Conservation (phyloP, 306 rosid genomes). For the Luffa acutangula region DNA sequence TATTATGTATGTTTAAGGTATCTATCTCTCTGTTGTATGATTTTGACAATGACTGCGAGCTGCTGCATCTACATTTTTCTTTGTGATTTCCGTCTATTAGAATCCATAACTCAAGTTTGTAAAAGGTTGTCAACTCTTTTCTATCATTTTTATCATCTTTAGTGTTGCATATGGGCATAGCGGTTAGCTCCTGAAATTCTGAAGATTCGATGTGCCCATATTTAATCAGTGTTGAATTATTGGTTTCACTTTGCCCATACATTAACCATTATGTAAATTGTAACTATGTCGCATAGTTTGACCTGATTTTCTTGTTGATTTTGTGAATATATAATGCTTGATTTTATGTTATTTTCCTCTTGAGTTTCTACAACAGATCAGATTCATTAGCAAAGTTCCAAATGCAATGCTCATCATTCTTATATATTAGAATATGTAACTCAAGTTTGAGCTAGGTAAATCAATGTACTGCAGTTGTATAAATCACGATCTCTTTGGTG, state of each 20-base stretch:
- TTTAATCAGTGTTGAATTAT: constrained; percentile 5
- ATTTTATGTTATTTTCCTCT: neutral
- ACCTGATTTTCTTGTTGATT: constrained; percentile 4
- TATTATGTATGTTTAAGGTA: no score
- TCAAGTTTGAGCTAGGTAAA: no score
- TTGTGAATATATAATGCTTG: constrained; percentile 12
- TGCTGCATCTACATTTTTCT: no score
- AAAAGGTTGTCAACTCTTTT: constrained; percentile 27
- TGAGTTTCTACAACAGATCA: neutral
- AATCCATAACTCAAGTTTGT: constrained; percentile 22
- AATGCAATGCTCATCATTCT: neutral
- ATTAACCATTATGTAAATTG: constrained; percentile 12
- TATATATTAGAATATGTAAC: no score
- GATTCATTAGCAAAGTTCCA: neutral
- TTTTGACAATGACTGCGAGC: no score
- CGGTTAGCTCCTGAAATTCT: neutral
- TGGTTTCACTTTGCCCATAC: constrained; percentile 4
- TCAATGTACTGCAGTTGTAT: no score
- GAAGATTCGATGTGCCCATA: neutral
- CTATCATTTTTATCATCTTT: neutral
- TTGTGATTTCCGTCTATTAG: no score
- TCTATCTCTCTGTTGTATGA: no score
- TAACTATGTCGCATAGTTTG: constrained; percentile 11
- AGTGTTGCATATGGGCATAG: neutral
- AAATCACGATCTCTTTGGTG: no score